These are phyloP conservation scores for Solanum boliviense DNA, from an alignment of 257 asterid species.

Conservation along the genomic window DNA sequence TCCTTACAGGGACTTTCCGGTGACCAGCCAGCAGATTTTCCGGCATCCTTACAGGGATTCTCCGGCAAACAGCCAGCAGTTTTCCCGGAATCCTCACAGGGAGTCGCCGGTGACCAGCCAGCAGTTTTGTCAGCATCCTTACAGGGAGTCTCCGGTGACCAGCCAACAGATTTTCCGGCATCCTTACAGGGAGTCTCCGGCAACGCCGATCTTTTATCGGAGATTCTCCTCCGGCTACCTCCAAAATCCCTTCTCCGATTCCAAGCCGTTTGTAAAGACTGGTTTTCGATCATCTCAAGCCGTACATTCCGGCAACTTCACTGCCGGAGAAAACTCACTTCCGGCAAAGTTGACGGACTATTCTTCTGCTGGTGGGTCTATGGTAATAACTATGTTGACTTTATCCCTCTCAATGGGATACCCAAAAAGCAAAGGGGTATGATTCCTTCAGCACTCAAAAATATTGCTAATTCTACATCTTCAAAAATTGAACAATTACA, in stretches of 20 bases:
- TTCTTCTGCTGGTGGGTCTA: neutral
- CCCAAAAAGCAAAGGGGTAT: neutral
- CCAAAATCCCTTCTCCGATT: slow-evolving; percentile 7
- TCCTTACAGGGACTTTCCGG: neutral
- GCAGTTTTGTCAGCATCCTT: neutral
- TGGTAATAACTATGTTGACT: neutral
- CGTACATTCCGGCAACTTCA: neutral
- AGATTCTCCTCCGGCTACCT: slow-evolving; percentile 7
- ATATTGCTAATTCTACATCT: neutral
- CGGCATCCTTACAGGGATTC: neutral
- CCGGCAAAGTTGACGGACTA: neutral
- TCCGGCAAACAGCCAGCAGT: neutral
- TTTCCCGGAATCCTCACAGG: neutral
- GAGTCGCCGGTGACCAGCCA: neutral
- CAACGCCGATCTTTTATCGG: neutral
- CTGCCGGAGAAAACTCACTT: neutral
- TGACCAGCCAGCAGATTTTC: too few species aligned
- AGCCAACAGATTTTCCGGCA: neutral
- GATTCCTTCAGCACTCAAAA: neutral
- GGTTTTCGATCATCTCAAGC: neutral
- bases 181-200: neutral
- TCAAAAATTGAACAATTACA: neutral
- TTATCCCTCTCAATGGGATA: neutral
- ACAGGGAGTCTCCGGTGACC: neutral
- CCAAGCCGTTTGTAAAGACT: neutral